Evolutionary conservation across 306 rosid species (phyloP), one percentile per base, ranked within the genome.

Genomic region (Quercus ilex): DNA sequence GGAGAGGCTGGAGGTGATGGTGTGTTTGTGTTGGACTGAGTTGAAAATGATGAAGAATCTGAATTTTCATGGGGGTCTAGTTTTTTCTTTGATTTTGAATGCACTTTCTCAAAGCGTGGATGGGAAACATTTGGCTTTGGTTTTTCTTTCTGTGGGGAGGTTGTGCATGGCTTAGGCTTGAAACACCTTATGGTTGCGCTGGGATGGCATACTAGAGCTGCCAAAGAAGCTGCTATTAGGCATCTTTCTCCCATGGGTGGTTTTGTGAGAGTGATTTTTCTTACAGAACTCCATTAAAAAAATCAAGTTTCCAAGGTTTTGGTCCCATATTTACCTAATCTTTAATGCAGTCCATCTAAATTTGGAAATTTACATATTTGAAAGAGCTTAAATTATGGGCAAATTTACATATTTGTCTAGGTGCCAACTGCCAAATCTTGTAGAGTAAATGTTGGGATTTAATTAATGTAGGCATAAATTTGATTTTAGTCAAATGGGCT

Each of bases 181-280:
- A 82, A 82, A 21, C 74, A 71, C 43, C 46, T 77, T 25, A 82
- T 77, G 69, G 81, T 76, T 69, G 81, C 38, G 41, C 85, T 77
- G 19, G 78, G 85, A 73, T 82, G 85, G 31, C 81, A 77, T 2
- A 51, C 74, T 46, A 77, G 46, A 13, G 80, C 51, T 49, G 81
- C 85, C 21, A 77, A 60, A 53, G 81, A 77, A 51, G 81, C 77
- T 52, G 75, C 85, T 6, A 77, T 72, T 5, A 82, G 59, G 55
- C 85, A 82, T 31, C 53, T 71, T 71, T 77, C 81, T 55, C 23
- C 78, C 81, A 82, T 38, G 9, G 9, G 46, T 82, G 58, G 55
- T 62, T 58, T 55, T 26, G 28, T 23, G 67, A 23, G 12, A 59
- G 15, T 4, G 25, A 5, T 11, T 59, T 59, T 59, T 23, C 67